Percentiles rank a stretch among this genome's conserved stretches.
Conservation (phyloP, 257 asterid genomes). For the Ehretia macrophylla region DNA sequence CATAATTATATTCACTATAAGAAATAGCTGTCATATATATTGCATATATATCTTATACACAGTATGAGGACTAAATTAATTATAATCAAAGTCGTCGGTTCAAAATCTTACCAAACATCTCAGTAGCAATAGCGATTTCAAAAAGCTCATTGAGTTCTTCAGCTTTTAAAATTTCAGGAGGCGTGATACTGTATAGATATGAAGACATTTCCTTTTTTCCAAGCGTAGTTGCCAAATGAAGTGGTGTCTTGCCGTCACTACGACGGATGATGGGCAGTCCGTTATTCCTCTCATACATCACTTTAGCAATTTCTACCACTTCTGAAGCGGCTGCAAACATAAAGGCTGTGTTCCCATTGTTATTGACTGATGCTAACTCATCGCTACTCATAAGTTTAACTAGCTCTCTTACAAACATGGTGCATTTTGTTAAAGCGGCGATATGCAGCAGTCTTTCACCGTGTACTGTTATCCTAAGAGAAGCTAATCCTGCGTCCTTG, state of each 20-base stretch:
- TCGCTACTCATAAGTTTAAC: neutral
- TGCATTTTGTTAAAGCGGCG: slow-evolving; percentile 12
- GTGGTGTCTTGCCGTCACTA: neutral
- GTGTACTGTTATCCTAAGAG: neutral
- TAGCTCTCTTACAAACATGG: neutral
- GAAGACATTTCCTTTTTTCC: slow-evolving; percentile 14
- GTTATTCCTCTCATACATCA: slow-evolving; percentile 6
- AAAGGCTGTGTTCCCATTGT: slow-evolving; percentile 4
- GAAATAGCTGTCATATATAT: too few species aligned
- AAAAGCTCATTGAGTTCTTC: too few species aligned
- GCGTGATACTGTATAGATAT: slow-evolving; percentile 6
- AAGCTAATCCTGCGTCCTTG: neutral
- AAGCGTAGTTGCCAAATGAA: slow-evolving; percentile 7
- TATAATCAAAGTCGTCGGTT: too few species aligned
- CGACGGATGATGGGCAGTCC: neutral
- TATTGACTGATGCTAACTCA: neutral
- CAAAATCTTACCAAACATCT: slow-evolving; percentile 5
- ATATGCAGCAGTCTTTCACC: slow-evolving; percentile 15
- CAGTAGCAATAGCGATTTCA: too few species aligned
- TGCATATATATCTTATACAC: too few species aligned
- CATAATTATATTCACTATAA: too few species aligned
- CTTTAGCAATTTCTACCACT: slow-evolving; percentile 5
- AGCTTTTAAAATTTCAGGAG: too few species aligned
- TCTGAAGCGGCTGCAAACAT: slow-evolving; percentile 18
- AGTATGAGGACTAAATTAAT: too few species aligned